Evolutionary conservation across 1,284 basidiomycete species (phyloP).

Genomic region (Naganishia cerealis): DNA sequence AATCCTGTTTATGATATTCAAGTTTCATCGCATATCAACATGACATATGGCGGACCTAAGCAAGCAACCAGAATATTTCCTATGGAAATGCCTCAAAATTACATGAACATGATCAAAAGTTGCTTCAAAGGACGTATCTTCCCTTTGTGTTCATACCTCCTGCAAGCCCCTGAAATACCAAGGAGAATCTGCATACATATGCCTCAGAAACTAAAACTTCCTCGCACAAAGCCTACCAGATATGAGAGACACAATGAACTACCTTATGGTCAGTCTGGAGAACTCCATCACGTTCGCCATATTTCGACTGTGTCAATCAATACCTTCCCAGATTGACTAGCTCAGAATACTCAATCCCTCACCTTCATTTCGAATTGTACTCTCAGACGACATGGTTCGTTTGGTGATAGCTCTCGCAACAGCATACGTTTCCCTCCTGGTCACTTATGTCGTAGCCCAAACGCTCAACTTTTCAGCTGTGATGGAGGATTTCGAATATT

Average conservation of each 20-base stretch:
- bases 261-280: neutral
- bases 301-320: neutral
- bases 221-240: neutral
- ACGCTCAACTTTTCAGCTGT: neutral
- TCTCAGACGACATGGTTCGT: neutral
- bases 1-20: slow-evolving; percentile 8
- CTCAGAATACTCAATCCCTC: neutral
- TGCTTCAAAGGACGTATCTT: neutral
- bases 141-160: neutral
- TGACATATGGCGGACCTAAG: neutral
- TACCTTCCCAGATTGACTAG: neutral
- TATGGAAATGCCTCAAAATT: neutral
- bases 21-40: neutral
- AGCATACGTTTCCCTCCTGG: neutral
- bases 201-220: neutral
- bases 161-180: neutral
- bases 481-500: slow-evolving; percentile 17
- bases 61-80: neutral
- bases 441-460: slow-evolving; percentile 2
- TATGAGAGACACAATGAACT: neutral
- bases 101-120: neutral
- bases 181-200: neutral
- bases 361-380: neutral
- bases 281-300: neutral
- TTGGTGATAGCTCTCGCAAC: neutral